These are phyloP conservation scores for Terana coerulea DNA, from an alignment of 768 basidiomycete genomes.

Conservation along the genomic window DNA sequence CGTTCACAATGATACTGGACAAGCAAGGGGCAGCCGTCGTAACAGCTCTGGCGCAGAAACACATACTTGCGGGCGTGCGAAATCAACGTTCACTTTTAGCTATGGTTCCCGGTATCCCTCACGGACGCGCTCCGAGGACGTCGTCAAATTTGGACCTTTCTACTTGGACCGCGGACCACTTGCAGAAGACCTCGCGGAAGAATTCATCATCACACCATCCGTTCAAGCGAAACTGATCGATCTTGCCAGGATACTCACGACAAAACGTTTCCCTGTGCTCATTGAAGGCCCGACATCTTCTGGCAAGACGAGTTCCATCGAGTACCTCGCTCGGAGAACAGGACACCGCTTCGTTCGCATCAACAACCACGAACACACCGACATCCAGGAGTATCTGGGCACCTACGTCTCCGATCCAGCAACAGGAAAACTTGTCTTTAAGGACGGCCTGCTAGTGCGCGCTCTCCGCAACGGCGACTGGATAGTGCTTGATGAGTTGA, in stretches of 20 bases:
- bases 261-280: constrained; percentile 87
- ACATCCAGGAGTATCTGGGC: constrained; percentile 98
- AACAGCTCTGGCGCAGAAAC: constrained; percentile 63
- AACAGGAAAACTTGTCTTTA: constrained; percentile 93
- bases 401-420: constrained; percentile 91
- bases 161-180: constrained; percentile 79
- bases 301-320: constrained; percentile 96
- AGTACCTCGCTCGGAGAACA: constrained; percentile 89
- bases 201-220: constrained; percentile 94
- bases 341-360: constrained; percentile 96
- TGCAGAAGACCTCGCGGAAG: constrained; percentile 58
- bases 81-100: constrained; percentile 74
- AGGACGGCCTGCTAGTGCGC: constrained; percentile 90
- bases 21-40: constrained; percentile 63
- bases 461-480: constrained; percentile 91
- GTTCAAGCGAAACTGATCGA: constrained; percentile 93
- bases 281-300: constrained; percentile 98
- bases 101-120: constrained; percentile 60
- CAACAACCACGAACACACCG: constrained; percentile 99
- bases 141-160: constrained; percentile 87
- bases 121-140: constrained; percentile 45
- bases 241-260: constrained; percentile 87
- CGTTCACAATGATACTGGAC: constrained; percentile 95
- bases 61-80: constrained; percentile 74
- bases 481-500: constrained; percentile 98